phyloP scores from a whole-genome alignment of 2,329 filamentous ascomycete species.

The Aspergillus arachidicola region DNA sequence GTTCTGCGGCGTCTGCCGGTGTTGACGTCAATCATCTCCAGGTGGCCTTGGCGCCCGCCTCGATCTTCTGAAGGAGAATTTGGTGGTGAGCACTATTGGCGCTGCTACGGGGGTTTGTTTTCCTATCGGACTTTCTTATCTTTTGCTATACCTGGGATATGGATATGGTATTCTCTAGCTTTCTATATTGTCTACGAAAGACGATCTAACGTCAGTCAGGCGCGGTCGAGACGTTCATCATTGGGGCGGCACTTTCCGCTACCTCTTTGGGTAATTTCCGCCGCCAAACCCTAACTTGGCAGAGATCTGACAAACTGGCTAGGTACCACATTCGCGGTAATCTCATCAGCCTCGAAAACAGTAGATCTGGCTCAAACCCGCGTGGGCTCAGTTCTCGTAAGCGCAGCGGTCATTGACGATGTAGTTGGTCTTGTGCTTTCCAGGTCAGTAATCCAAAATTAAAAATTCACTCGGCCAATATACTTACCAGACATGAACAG shows the following conservation, averaged over 20 bases:
- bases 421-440: constrained; percentile 47
- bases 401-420: constrained; percentile 52
- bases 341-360: constrained; percentile 32
- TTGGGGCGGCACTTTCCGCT: constrained; percentile 32
- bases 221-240: constrained; percentile 36
- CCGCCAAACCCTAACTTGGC: not conserved
- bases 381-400: constrained; percentile 49
- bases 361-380: constrained; percentile 48
- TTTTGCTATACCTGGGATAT: constrained; percentile 48
- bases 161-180: constrained; percentile 36
- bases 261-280: constrained; percentile 28
- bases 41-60: constrained; percentile 52
- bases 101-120: constrained; percentile 50
- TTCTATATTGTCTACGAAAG: not conserved
- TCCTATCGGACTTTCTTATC: constrained; percentile 50
- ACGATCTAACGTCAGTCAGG: constrained; percentile 15
- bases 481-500: constrained; percentile 11
- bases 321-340: constrained; percentile 36
- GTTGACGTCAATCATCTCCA: constrained; percentile 15
- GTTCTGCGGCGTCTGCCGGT: not conserved
- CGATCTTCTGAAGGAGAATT: constrained; percentile 51
- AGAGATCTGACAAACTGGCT: not conserved
- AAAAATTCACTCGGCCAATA: not conserved
- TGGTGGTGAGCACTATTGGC: constrained; percentile 44
- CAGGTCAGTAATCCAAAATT: constrained; percentile 19